Evolutionary conservation across 192 early-diverging fungal species (phyloP).

Genomic region (Cetraspora pellucida): DNA sequence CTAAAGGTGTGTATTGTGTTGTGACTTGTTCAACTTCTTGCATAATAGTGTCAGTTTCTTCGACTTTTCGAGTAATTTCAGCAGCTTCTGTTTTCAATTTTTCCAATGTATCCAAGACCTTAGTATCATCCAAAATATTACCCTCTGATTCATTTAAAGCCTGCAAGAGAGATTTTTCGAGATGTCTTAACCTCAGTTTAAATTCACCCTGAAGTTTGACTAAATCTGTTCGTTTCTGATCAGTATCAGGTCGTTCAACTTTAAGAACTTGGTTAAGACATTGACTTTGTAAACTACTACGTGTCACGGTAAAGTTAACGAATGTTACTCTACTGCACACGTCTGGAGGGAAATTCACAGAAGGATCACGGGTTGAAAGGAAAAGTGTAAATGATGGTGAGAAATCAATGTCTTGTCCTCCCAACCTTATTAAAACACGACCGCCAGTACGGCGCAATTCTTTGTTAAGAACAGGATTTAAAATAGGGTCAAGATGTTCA

Average conservation of each 20-base stretch:
- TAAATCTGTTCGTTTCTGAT: slow-evolving; percentile 87
- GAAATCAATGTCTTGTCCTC: slow-evolving; percentile 98
- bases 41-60: slow-evolving; percentile 93
- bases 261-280: slow-evolving; percentile 96
- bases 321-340: slow-evolving; percentile 97
- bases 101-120: slow-evolving; percentile 92
- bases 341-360: slow-evolving; percentile 93
- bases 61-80: slow-evolving; percentile 89
- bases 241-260: slow-evolving; percentile 94
- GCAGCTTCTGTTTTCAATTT: slow-evolving; percentile 95
- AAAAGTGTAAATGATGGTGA: slow-evolving; percentile 96
- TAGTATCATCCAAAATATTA: slow-evolving; percentile 97
- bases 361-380: slow-evolving; percentile 92
- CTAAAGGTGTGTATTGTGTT: slow-evolving; percentile 86
- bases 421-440: slow-evolving; percentile 93
- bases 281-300: slow-evolving; percentile 94
- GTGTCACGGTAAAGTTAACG: slow-evolving; percentile 99
- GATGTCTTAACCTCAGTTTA: slow-evolving; percentile 85
- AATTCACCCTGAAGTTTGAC: slow-evolving; percentile 97
- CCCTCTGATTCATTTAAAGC: slow-evolving; percentile 94
- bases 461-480: slow-evolving; percentile 97
- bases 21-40: slow-evolving; percentile 94
- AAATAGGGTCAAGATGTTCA: slow-evolving; percentile 95
- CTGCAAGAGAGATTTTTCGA: slow-evolving; percentile 92
- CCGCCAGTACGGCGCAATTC: slow-evolving; percentile 96